A percentile compares a stretch with the other conserved stretches of the same genome.
These are phyloP conservation scores for Thelephora terrestris DNA, from an alignment of 1,284 basidiomycete genomes.

Conservation along the genomic window DNA sequence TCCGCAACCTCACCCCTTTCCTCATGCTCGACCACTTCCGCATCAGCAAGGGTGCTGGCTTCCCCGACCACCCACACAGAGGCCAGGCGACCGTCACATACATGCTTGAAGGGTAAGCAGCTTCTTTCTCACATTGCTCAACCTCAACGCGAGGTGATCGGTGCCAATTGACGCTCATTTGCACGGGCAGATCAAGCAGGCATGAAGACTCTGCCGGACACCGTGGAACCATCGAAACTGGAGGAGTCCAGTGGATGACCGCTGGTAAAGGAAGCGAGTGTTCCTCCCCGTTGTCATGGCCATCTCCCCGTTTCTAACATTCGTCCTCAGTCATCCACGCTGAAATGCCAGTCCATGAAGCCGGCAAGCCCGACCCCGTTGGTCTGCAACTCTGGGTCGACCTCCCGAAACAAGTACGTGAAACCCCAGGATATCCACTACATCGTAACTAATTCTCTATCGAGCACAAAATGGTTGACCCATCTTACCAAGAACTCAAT, in stretches of 20 bases:
- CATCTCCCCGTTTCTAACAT: neutral
- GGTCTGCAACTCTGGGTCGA: constrained; percentile 95
- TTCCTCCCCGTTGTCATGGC: neutral
- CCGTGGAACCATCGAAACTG: constrained; percentile 68
- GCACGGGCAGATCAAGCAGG: constrained; percentile 38
- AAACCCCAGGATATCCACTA: neutral
- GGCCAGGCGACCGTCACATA: constrained; percentile 87
- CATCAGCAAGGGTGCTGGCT: constrained; percentile 51
- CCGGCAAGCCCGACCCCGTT: constrained; percentile 55
- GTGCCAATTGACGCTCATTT: constrained; percentile 1
- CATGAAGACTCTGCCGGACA: constrained; percentile 95
- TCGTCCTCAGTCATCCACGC: constrained; percentile 57
- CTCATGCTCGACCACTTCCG: constrained; percentile 81
- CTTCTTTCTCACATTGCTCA: neutral
- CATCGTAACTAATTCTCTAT: constrained; percentile 27
- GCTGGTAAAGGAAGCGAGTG: constrained; percentile 43
- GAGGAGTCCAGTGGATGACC: constrained; percentile 95
- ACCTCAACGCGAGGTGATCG: neutral
- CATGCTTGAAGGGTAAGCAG: constrained; percentile 68
- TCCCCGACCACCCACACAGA: constrained; percentile 83
- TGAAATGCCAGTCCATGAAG: constrained; percentile 80
- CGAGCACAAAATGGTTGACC: constrained; percentile 77
- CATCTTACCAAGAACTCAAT: constrained; percentile 68
- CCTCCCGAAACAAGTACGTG: constrained; percentile 62
- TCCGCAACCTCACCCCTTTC: constrained; percentile 85